Conservation (phyloP, 2,329 filamentous ascomycete species). For the Colletotrichum sp. region DNA sequence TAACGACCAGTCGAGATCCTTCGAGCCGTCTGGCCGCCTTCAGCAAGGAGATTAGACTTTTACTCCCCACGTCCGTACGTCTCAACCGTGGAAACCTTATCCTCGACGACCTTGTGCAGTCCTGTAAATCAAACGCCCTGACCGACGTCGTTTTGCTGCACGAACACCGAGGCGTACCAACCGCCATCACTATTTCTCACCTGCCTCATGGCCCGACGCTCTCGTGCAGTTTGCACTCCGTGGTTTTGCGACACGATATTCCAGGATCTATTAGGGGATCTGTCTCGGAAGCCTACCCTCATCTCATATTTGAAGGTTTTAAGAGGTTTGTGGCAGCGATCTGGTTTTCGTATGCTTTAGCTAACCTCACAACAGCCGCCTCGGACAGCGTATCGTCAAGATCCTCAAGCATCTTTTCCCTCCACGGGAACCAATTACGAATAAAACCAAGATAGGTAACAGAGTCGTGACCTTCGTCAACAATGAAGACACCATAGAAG, state of each 20-base stretch:
- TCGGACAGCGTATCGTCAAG: constrained; percentile 85
- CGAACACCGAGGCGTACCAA: constrained; percentile 92
- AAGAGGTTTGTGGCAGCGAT: constrained; percentile 32
- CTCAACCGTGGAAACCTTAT: constrained; percentile 92
- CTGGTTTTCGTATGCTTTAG: neutral
- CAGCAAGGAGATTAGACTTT: constrained; percentile 85
- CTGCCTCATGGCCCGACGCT: constrained; percentile 85
- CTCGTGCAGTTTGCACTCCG: constrained; percentile 83
- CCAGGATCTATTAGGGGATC: constrained; percentile 87
- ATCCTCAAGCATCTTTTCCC: constrained; percentile 95
- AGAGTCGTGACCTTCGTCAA: constrained; percentile 80
- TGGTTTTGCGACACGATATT: constrained; percentile 89
- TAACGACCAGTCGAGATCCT: constrained; percentile 86
- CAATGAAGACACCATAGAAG: constrained; percentile 84
- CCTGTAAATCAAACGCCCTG: constrained; percentile 79
- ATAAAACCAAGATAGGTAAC: constrained; percentile 78
- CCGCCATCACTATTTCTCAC: constrained; percentile 85
- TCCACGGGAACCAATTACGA: constrained; percentile 77
- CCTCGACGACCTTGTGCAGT: constrained; percentile 82
- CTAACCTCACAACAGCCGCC: constrained; percentile 53
- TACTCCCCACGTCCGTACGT: constrained; percentile 81
- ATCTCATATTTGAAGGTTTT: constrained; percentile 92
- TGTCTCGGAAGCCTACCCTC: constrained; percentile 87
- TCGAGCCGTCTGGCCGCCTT: constrained; percentile 86
- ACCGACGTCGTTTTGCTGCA: constrained; percentile 88